A percentile compares a stretch with the other conserved stretches of the same genome.
Evolutionary conservation across 1,284 basidiomycete species (phyloP).

Genomic region (Rhodotorula sp.): DNA sequence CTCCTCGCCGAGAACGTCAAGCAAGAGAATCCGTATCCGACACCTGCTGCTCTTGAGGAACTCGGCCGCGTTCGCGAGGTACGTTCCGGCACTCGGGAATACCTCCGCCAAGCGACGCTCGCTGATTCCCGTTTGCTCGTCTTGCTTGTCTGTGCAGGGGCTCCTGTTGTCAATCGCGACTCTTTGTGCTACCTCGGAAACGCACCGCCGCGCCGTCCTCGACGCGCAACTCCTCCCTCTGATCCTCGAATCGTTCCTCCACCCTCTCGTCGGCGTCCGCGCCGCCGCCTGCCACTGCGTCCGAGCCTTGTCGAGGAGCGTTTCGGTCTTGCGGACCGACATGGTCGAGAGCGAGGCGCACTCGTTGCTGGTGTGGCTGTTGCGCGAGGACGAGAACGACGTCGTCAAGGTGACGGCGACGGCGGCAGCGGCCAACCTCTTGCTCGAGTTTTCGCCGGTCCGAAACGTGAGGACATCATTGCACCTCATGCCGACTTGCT

Average conservation of each 20-base stretch:
- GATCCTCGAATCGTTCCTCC: conserved; percentile 59
- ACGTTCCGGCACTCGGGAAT: conserved; percentile 13
- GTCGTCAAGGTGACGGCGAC: conserved; percentile 71
- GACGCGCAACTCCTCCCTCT: conserved; percentile 60
- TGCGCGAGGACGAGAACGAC: conserved; percentile 60
- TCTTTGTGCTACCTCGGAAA: conserved; percentile 66
- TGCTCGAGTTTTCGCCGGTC: conserved; percentile 82
- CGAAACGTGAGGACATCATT: conserved; percentile 32
- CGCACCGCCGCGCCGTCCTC: conserved; percentile 66
- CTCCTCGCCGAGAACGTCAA: conserved; percentile 22
- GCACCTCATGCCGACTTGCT: too few species aligned
- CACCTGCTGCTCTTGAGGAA: conserved; percentile 54
- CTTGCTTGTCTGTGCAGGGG: conserved; percentile 56
- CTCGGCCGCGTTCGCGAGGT: conserved; percentile 66
- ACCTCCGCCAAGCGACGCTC: not conserved
- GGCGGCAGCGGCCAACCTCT: conserved; percentile 75
- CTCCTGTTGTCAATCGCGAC: conserved; percentile 68
- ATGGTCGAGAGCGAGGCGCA: conserved; percentile 79
- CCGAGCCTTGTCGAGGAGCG: conserved; percentile 72
- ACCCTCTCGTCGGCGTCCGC: conserved; percentile 69
- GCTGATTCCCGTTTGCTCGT: too few species aligned
- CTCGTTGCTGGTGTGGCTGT: conserved; percentile 56
- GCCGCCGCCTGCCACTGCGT: conserved; percentile 81
- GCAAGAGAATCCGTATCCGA: conserved; percentile 31
- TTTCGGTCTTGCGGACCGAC: conserved; percentile 74